Conservation (phyloP, 768 basidiomycete species). For the Boletus edulis region DNA sequence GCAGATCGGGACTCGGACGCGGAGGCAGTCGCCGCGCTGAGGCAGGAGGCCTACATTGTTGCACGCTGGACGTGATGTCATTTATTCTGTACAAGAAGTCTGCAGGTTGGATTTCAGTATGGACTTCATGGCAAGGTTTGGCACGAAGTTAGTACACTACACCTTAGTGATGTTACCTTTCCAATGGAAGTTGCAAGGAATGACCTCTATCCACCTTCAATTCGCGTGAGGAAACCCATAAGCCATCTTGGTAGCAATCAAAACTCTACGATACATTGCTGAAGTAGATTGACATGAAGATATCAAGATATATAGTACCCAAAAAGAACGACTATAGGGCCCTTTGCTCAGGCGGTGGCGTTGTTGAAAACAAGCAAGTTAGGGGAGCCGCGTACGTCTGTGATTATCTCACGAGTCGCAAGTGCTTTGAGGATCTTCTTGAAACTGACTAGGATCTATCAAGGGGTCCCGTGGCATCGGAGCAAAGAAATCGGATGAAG, state of each 20-base stretch:
- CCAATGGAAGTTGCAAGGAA: too few relatives aligned
- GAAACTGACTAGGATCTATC: slow-evolving; percentile 72
- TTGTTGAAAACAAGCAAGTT: slow-evolving; percentile 86
- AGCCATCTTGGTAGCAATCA: too few relatives aligned
- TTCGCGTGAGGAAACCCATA: too few relatives aligned
- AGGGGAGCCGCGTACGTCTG: slow-evolving; percentile 50
- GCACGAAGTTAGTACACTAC: too few relatives aligned
- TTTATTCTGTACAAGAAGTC: not conserved
- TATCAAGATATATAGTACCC: not conserved
- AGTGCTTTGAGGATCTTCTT: slow-evolving; percentile 73
- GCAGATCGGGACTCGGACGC: slow-evolving; percentile 67
- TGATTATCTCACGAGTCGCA: slow-evolving; percentile 49
- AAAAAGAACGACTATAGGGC: not conserved
- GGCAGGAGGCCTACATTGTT: slow-evolving; percentile 67
- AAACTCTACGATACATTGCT: slow-evolving; percentile 13
- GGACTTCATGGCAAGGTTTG: not conserved
- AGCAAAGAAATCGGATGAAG: slow-evolving; percentile 45
- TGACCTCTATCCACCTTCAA: too few relatives aligned
- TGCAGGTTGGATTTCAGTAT: slow-evolving; percentile 8
- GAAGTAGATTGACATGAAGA: slow-evolving; percentile 1
- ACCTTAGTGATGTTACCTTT: not conserved
- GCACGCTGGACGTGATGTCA: slow-evolving; percentile 22
- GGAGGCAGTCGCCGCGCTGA: slow-evolving; percentile 67
- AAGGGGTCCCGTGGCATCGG: slow-evolving; percentile 40
- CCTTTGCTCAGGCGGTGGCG: slow-evolving; percentile 40